These are phyloP conservation scores for Cubamyces lactineus DNA, from an alignment of 768 basidiomycete genomes.

Conservation along the genomic window DNA sequence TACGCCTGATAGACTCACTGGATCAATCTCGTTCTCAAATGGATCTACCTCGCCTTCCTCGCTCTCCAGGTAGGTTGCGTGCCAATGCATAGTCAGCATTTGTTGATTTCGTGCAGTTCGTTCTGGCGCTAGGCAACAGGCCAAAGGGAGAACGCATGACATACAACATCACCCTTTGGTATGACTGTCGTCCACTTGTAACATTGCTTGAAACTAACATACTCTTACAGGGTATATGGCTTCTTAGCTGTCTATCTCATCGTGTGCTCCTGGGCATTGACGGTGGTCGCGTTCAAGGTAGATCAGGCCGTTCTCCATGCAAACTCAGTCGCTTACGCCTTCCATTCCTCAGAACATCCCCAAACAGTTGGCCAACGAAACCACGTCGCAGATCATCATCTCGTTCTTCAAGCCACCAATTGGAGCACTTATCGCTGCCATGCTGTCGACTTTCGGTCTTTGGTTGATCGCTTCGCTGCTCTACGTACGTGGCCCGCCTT, in stretches of 20 bases:
- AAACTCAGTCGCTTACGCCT: background rate
- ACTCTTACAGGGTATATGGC: conserved; percentile 70
- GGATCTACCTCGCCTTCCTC: conserved; percentile 86
- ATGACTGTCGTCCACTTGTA: conserved; percentile 25
- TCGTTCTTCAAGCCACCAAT: conserved; percentile 77
- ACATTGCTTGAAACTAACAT: conserved; percentile 12
- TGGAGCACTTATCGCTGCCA: conserved; percentile 82
- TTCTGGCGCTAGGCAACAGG: conserved; percentile 76
- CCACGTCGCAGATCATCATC: conserved; percentile 50
- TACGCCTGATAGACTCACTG: conserved; percentile 70
- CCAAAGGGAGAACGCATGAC: conserved; percentile 86
- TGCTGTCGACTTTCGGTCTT: conserved; percentile 89
- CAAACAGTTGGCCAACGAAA: conserved; percentile 49
- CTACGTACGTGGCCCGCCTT: conserved; percentile 58
- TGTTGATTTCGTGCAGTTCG: conserved; percentile 46
- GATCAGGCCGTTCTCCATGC: background rate
- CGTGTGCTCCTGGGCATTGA: conserved; percentile 85
- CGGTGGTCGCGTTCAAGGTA: conserved; percentile 77
- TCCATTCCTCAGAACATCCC: conserved; percentile 55
- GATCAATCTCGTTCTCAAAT: conserved; percentile 81
- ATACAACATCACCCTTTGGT: conserved; percentile 77
- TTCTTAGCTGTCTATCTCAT: conserved; percentile 83
- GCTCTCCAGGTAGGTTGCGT: conserved; percentile 63
- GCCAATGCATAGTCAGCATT: background rate
- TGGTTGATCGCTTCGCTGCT: conserved; percentile 85